These are phyloP conservation scores for Vachellia pachyceras DNA, from an alignment of 306 rosid species.

Conservation along the genomic window DNA sequence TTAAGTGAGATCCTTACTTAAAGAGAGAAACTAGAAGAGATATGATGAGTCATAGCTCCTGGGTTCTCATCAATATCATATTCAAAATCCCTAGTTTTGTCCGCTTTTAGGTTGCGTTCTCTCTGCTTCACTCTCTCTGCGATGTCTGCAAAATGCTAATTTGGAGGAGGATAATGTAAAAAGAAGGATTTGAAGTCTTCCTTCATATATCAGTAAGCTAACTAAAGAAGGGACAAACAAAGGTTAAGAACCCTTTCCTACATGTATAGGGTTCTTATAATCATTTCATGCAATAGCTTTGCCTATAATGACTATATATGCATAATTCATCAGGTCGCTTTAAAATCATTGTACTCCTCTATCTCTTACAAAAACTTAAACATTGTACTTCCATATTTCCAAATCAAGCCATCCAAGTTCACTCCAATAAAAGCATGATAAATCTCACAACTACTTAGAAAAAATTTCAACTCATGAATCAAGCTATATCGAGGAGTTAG, in stretches of 20 bases:
- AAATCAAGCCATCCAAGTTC: constrained; percentile 27
- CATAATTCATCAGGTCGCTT: constrained; percentile 25
- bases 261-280: not conserved
- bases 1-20: no score
- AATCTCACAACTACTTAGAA: no score
- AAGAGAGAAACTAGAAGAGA: no score
- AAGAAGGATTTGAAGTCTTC: constrained; percentile 9
- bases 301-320: not conserved
- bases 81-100: constrained; percentile 15
- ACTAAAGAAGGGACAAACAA: constrained; percentile 41
- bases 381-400: not conserved
- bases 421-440: no score
- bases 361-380: not conserved
- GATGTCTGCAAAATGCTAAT: constrained; percentile 2
- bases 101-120: constrained; percentile 15
- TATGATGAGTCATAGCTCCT: no score
- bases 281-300: constrained; percentile 12
- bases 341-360: constrained; percentile 3
- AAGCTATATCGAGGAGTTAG: not conserved
- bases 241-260: not conserved
- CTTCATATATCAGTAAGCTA: constrained; percentile 17
- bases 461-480: not conserved
- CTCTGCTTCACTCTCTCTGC: constrained; percentile 13
- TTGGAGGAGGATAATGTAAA: not conserved
- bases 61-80: no score